phyloP scores from a whole-genome alignment of 2,329 filamentous ascomycete species.

The Endothia cerciana region DNA sequence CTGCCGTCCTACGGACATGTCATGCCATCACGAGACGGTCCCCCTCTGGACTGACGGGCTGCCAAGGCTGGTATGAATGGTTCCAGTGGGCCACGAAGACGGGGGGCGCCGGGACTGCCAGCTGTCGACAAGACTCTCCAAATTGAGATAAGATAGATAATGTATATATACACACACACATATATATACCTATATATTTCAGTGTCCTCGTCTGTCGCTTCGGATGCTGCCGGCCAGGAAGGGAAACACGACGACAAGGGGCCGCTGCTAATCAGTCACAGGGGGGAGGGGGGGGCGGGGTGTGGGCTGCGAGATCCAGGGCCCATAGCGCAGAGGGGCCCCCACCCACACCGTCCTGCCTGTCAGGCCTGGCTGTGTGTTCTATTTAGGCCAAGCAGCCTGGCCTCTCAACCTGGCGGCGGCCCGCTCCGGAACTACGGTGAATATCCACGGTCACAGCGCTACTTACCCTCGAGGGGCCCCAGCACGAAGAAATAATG shows the following conservation, averaged over 20 bases:
- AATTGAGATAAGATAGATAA: no score
- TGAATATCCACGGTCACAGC: not conserved
- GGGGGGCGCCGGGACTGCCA: no score
- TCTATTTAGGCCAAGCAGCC: not conserved
- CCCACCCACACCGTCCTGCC: no score
- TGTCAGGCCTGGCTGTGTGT: not conserved
- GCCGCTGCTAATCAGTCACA: no score
- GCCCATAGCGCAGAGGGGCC: not conserved
- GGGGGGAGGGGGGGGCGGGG: no score
- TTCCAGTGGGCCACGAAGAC: no score
- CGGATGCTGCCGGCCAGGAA: not conserved
- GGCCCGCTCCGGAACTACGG: conserved; percentile 7
- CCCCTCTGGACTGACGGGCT: not conserved
- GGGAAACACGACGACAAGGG: not conserved
- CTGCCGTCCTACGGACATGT: not conserved
- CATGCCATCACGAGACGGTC: not conserved
- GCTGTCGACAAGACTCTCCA: no score
- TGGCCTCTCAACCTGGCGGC: not conserved
- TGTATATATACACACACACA: no score
- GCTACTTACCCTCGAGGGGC: not conserved
- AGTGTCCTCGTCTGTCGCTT: no score
- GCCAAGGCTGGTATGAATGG: not conserved
- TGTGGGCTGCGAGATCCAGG: not conserved
- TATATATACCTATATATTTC: no score
- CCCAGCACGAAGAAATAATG: not conserved